Evolutionary conservation across 106 monocot genomes (phyloP), one percentile per base, ranked within the genome.

Genomic region (Gastrodia elata): DNA sequence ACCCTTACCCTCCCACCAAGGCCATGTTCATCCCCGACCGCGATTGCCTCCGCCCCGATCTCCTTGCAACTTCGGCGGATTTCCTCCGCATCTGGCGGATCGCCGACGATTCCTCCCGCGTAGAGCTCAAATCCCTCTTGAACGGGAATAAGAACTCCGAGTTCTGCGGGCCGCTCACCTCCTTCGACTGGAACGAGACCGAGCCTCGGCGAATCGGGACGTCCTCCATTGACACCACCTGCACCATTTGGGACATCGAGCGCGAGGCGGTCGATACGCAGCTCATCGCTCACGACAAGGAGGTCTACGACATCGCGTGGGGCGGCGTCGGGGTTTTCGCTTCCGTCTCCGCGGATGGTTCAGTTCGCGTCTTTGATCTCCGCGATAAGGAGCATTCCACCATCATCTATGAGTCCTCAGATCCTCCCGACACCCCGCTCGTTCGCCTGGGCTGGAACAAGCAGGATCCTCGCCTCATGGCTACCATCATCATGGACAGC

Each of bases 381-480:
- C 80, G 97, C 26, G 97, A 98, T 72, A 98, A 98, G 88, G 97
- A 98, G 78, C 97, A 98, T 67, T 98, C 97, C 56, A 98, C 97
- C 33, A 98, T 98, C 70, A 98, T 98, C 64, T 98, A 98, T 30
- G 97, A 98, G 91, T 86, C 90, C 4, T 79, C 93, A 39, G 97
- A 88, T 34, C 90, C 96, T 0, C 76, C 83, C 14, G 91, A 87
- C 27, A 88, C 97, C 7, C 97, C 97, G 2, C 82, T 98, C 2
- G 91, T 98, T 8, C 76, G 97, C 8, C 83, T 98, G 1, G 97
- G 97, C 0, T 98, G 97, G 97, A 98, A 98, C 81, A 98, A 98
- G 72, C 97, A 98, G 81, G 97, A 98, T 70, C 97, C 97, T 2
- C 71, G 93, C 46, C 93, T 87, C 82, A 98, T 98, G 97, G 97